phyloP scores from a whole-genome alignment of 352 stramenopile species.

The Thraustochytrium striatum region DNA sequence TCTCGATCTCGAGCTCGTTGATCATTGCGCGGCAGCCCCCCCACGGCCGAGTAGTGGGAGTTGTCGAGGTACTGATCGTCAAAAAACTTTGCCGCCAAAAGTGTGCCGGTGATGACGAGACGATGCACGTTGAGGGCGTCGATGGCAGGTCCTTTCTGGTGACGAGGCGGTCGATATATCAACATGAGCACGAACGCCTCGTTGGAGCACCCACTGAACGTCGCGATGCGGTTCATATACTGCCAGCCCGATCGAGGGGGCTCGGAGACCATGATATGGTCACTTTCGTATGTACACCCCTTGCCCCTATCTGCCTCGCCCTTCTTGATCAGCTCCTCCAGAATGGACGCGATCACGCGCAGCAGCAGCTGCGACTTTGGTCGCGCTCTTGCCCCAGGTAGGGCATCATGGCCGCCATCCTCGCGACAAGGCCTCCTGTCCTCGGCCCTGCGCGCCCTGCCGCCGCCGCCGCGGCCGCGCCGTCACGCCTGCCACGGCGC shows the following conservation, averaged over 20 bases:
- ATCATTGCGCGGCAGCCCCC: constrained; percentile 26
- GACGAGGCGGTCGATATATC: constrained; percentile 45
- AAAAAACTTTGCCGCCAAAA: constrained; percentile 42
- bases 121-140: constrained; percentile 41
- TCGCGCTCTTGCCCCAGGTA: background rate
- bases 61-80: constrained; percentile 47
- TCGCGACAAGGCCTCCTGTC: no score
- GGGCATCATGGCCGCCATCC: constrained; percentile 32
- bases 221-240: constrained; percentile 33
- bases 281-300: constrained; percentile 44
- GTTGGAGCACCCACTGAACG: constrained; percentile 34
- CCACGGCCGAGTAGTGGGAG: constrained; percentile 37
- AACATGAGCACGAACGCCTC: constrained; percentile 43
- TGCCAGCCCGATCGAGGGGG: constrained; percentile 15
- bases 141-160: constrained; percentile 45
- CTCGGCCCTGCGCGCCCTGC: no score
- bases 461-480: no score
- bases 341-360: constrained; percentile 37
- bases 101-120: constrained; percentile 32
- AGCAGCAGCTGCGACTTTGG: constrained; percentile 4
- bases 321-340: constrained; percentile 30
- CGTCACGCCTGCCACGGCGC: no score
- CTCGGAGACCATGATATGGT: constrained; percentile 45
- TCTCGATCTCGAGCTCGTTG: constrained; percentile 44
- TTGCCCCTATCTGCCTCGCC: constrained; percentile 11